Conservation (phyloP, 75 land plant genomes). For the Adiantum capillusveneris region DNA sequence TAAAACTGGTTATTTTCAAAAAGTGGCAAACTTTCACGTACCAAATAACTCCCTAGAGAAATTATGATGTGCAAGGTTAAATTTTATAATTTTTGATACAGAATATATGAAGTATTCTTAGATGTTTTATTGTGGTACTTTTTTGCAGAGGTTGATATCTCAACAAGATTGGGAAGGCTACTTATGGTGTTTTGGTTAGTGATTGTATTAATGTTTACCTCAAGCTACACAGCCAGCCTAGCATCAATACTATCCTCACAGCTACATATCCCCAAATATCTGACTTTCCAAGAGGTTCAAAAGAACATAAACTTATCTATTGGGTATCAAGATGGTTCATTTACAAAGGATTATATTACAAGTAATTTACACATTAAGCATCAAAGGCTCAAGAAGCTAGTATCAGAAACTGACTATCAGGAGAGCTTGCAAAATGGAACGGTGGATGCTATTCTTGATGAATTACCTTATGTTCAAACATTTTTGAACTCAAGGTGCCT, state of each 20-base stretch:
- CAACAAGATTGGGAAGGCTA: conserved; percentile 55
- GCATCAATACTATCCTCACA: conserved; percentile 64
- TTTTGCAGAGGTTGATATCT: too few relatives aligned
- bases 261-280: conserved; percentile 33
- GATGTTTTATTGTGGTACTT: too few relatives aligned
- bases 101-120: too few relatives aligned
- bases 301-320: conserved; percentile 33
- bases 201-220: conserved; percentile 60
- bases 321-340: conserved; percentile 67
- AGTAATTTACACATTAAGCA: conserved; percentile 35
- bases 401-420: conserved; percentile 41
- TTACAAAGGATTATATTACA: conserved; percentile 45
- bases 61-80: too few relatives aligned
- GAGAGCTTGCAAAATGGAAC: conserved; percentile 40
- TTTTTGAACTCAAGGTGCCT: conserved; percentile 53
- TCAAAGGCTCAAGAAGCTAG: conserved; percentile 37
- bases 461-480: conserved; percentile 45
- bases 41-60: too few relatives aligned
- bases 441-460: conserved; percentile 70
- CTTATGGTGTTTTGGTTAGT: conserved; percentile 71
- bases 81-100: too few relatives aligned
- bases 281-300: conserved; percentile 38
- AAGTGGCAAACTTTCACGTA: too few relatives aligned
- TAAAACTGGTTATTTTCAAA: too few relatives aligned
- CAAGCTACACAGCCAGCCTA: conserved; percentile 72